These are phyloP conservation scores for Diversispora epigaea DNA, from an alignment of 192 early-diverging fungal species.

Conservation along the genomic window DNA sequence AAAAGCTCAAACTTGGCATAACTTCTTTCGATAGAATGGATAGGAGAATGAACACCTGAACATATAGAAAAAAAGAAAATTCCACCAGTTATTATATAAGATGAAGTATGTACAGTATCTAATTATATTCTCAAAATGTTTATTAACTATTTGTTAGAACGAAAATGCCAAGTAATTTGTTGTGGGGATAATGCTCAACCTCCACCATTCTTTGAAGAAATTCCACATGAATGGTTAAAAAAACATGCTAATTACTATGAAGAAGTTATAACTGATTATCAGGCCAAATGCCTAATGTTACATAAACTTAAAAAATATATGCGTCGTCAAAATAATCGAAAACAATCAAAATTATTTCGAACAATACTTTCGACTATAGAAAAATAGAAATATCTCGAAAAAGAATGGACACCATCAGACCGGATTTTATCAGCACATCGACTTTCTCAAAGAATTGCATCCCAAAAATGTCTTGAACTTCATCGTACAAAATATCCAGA, in stretches of 20 bases:
- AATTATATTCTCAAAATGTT: conserved; percentile 24
- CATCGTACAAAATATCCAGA: too few relatives aligned
- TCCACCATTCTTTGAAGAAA: conserved; percentile 26
- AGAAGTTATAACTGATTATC: conserved; percentile 24
- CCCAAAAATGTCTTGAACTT: too few relatives aligned
- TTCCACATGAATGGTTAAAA: conserved; percentile 23
- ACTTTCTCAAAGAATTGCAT: too few relatives aligned
- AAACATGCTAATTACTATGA: conserved; percentile 26
- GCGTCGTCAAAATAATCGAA: conserved; percentile 9
- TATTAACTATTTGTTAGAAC: conserved; percentile 26
- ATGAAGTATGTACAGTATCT: conserved; percentile 24
- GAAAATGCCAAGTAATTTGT: conserved; percentile 27
- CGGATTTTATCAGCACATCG: too few relatives aligned
- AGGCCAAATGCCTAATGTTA: conserved; percentile 4
- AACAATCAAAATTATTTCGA: conserved; percentile 5
- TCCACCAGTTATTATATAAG: conserved; percentile 4
- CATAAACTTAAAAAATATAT: conserved; percentile 29
- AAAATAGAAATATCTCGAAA: too few relatives aligned
- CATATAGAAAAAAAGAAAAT: conserved; percentile 23
- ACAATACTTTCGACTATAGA: conserved; percentile 6
- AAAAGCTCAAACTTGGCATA: conserved; percentile 27
- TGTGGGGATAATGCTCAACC: conserved; percentile 10
- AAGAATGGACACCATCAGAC: too few relatives aligned
- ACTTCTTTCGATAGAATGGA: conserved; percentile 13
- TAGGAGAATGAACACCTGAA: conserved; percentile 12